Base-by-base conservation (phyloP, 306 rosid genomes). In the Cucurbita ficifolia region DNA sequence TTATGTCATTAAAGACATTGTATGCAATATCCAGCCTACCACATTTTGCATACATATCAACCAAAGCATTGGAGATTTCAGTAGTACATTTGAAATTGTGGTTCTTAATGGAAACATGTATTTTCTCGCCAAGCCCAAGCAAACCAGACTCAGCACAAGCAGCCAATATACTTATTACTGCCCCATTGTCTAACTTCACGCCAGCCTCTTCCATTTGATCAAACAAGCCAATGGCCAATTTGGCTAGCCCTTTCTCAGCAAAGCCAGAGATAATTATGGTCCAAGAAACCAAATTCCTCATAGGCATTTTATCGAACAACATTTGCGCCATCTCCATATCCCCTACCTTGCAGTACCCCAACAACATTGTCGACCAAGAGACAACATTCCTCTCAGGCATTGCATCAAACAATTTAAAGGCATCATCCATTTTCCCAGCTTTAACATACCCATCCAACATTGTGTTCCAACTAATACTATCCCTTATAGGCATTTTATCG, bases 31-130 rank as follows among this genome's bases (percentile, higher is more conserved):
- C 92, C 77, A 89, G 57, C 68, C 81, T 55, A 33, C 90, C 96
- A 60, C 97, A 89, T 69, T 91, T 94, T 1, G 92, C 88, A 84
- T 88, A 94, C 95, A 94, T 94, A 75, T 90, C 96, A 60, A 90
- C 77, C 81, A 88, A 77, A 0, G 97, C 89, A 76, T 90, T 94
- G 73, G 84, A 89, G 40, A 90, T 88, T 36, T 79, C 83, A 72
- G 85, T 86, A 77, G 79, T 81, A 67, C 96, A 84, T 65, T 83
- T 83, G 77, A 82, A 82, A 72, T 83, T 77, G 70, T 50, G 60
- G 83, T 82, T 90, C 80, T 57, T 49, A 10, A 87, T 79, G 5
- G 87, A 87, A 12, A 61, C 81, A 22, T 88, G 94, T 63, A 90
- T 81, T 62, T 81, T 93, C 86, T 81, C 80, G 51, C 97, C 97